These are phyloP conservation scores for Periconia sp. DNA, from an alignment of 2,329 filamentous ascomycete genomes.

Conservation along the genomic window DNA sequence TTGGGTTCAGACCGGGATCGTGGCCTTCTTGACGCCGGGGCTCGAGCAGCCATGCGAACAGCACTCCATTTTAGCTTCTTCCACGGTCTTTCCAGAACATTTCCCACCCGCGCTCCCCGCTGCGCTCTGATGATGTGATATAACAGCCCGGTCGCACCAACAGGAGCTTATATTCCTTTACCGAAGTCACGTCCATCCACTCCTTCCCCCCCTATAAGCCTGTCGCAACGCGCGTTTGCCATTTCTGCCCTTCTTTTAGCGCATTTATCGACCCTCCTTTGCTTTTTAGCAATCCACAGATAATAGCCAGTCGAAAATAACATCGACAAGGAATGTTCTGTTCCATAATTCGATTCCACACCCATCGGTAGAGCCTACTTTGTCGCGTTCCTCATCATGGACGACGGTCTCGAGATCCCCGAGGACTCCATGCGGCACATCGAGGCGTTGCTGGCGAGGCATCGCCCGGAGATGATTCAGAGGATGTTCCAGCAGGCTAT, in stretches of 20 bases:
- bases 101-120: conserved; percentile 43
- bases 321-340: conserved; percentile 20
- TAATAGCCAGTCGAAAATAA: neutral
- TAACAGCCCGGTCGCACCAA: conserved; percentile 45
- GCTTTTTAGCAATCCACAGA: conserved; percentile 9
- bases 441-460: conserved; percentile 41
- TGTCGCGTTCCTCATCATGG: conserved; percentile 30
- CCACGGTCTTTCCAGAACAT: conserved; percentile 45
- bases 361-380: conserved; percentile 14
- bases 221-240: conserved; percentile 24
- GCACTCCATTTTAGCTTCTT: conserved; percentile 43
- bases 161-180: conserved; percentile 35
- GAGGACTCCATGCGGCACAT: conserved; percentile 47
- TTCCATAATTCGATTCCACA: conserved; percentile 8
- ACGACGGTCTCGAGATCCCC: conserved; percentile 42
- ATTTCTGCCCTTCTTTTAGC: conserved; percentile 28
- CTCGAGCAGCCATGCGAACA: conserved; percentile 37
- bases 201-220: conserved; percentile 31
- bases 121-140: conserved; percentile 45
- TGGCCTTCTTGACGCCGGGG: conserved; percentile 32
- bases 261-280: conserved; percentile 14
- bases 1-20: conserved; percentile 38
- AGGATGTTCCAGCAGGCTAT: conserved; percentile 45
- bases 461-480: conserved; percentile 44
- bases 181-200: conserved; percentile 41